Evolutionary conservation across 768 basidiomycete species (phyloP).

Genomic region (Russula ochroleuca): DNA sequence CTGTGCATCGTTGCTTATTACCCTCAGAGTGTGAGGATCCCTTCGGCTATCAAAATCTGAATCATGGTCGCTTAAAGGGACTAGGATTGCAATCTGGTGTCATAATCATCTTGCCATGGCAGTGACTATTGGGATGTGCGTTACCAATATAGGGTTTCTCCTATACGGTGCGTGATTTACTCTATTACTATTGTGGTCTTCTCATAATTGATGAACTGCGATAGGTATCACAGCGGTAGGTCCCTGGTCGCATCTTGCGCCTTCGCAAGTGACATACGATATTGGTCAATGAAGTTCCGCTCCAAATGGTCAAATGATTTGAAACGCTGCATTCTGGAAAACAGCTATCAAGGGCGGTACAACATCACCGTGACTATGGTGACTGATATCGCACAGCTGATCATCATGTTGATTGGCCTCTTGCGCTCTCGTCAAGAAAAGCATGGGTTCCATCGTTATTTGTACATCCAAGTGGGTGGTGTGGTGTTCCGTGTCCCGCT

Average conservation of each 20-base stretch:
- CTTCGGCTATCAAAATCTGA: neutral
- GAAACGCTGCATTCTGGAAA: neutral
- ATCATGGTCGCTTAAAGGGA: neutral
- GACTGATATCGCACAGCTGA: slow-evolving; percentile 10
- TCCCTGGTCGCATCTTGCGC: neutral
- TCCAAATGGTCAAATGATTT: neutral
- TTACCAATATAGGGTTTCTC: slow-evolving; percentile 15
- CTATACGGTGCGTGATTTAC: neutral
- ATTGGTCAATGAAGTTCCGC: neutral
- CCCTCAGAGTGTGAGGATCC: slow-evolving; percentile 12
- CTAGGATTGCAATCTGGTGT: slow-evolving; percentile 11
- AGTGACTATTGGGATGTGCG: neutral
- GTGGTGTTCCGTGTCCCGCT: neutral
- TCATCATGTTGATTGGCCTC: slow-evolving; percentile 16
- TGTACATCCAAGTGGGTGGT: slow-evolving; percentile 13
- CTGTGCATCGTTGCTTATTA: slow-evolving; percentile 12
- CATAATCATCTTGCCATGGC: neutral
- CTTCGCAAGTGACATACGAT: neutral
- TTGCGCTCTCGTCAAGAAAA: neutral
- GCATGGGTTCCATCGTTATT: neutral
- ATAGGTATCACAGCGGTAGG: slow-evolving; percentile 12
- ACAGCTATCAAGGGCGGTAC: neutral
- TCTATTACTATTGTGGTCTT: neutral
- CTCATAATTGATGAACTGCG: neutral
- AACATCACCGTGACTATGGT: slow-evolving; percentile 10